Conservation (phyloP, 2,329 filamentous ascomycete genomes). For the Scedosporium boydii region DNA sequence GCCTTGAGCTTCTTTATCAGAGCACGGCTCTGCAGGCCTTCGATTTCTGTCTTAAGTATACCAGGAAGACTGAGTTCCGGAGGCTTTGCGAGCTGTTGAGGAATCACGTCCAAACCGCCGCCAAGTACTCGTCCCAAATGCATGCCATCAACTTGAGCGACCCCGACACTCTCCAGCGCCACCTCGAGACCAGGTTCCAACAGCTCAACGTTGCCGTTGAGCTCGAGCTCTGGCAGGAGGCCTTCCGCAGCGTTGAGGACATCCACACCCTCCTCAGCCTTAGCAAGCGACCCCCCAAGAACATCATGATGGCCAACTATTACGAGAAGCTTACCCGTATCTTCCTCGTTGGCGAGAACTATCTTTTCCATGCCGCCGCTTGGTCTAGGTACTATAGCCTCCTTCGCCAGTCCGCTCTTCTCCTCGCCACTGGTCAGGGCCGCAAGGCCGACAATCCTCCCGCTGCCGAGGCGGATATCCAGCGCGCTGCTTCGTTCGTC, state of each 20-base stretch:
- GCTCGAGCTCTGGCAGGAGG: conserved; percentile 97
- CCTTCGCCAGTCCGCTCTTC: conserved; percentile 77
- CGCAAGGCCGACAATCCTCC: conserved; percentile 92
- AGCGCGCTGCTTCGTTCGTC: conserved; percentile 91
- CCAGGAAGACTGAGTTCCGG: conserved; percentile 98
- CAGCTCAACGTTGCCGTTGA: conserved; percentile 97
- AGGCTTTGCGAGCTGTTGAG: conserved; percentile 95
- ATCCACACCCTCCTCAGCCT: conserved; percentile 95
- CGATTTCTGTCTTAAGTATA: conserved; percentile 97
- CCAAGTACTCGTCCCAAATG: conserved; percentile 99
- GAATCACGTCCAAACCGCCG: conserved; percentile 97
- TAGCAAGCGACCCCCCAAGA: conserved; percentile 97
- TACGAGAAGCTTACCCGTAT: conserved; percentile 98
- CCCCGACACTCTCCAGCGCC: conserved; percentile 91
- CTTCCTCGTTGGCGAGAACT: conserved; percentile 98
- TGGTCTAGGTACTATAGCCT: conserved; percentile 98
- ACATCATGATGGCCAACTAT: conserved; percentile 99
- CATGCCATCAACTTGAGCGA: conserved; percentile 98
- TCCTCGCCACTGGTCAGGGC: conserved; percentile 76
- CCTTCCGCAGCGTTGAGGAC: conserved; percentile 97
- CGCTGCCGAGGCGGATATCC: conserved; percentile 79
- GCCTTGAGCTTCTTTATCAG: conserved; percentile 96
- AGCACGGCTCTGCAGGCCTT: conserved; percentile 96
- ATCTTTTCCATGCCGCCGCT: conserved; percentile 95
- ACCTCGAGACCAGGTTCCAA: conserved; percentile 96